A percentile compares a stretch with the other conserved stretches of the same genome.
Conservation (phyloP, 768 basidiomycete species). For the Russula sp. region DNA sequence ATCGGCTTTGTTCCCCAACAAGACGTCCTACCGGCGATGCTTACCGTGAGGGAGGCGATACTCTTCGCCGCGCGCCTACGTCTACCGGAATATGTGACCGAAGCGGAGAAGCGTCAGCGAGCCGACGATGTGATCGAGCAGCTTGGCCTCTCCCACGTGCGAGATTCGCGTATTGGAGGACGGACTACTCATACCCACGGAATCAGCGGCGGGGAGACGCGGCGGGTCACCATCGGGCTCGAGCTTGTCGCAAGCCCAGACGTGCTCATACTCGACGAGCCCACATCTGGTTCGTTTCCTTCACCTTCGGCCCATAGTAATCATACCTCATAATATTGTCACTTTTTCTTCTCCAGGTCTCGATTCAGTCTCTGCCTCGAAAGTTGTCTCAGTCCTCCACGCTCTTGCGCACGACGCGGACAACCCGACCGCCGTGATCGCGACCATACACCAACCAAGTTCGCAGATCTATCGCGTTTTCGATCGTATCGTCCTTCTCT, state of each 20-base stretch:
- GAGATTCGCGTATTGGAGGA: constrained; percentile 70
- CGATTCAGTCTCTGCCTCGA: constrained; percentile 34
- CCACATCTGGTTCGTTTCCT: constrained; percentile 55
- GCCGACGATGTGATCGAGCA: constrained; percentile 72
- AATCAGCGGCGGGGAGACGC: constrained; percentile 64
- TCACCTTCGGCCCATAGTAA: constrained; percentile 34
- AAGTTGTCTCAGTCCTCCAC: constrained; percentile 44
- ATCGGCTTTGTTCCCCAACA: constrained; percentile 88
- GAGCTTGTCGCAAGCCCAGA: constrained; percentile 58
- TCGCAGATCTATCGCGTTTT: constrained; percentile 60
- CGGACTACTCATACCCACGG: constrained; percentile 60
- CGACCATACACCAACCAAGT: constrained; percentile 67
- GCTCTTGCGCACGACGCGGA: constrained; percentile 66
- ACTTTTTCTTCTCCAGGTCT: constrained; percentile 43
- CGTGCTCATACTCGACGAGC: constrained; percentile 62
- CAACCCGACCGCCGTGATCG: constrained; percentile 64
- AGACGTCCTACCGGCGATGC: constrained; percentile 69
- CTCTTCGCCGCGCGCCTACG: constrained; percentile 84
- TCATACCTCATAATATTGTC: neutral
- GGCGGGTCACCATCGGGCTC: constrained; percentile 58
- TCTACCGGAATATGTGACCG: constrained; percentile 67
- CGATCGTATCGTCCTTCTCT: constrained; percentile 55
- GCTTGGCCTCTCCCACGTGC: constrained; percentile 70
- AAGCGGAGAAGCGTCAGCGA: constrained; percentile 58
- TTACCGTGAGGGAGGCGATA: constrained; percentile 59